Base-by-base conservation (phyloP, 2,329 filamentous ascomycete genomes). In the Epichloe sylvatica region DNA sequence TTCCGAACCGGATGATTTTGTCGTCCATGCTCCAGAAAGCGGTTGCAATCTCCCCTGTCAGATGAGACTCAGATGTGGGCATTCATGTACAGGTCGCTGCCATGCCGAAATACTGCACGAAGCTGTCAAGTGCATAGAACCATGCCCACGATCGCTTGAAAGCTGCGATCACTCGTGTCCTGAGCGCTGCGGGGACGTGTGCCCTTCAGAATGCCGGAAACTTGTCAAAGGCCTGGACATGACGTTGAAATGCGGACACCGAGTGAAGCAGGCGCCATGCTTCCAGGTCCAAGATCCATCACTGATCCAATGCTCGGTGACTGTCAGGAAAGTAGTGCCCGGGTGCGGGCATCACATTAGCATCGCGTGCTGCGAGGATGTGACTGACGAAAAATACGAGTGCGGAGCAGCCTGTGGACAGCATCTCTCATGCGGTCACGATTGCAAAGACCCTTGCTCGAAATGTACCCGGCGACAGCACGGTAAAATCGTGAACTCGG, bases 1-100 rank as follows among this genome's bases (percentile, higher is more conserved):
- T 2, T 70, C 70, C 0, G 54, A 64, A 1, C 74, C 80, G 0
- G 75, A 81, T 1, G 70, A 85, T 52, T 85, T 86, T 54, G 52
- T 66, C 0, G 61, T 63, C 6, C 61, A 75, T 7, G 69, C 74
- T 0, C 82, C 81, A 0, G 81, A 86, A 59, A 80, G 80, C 39
- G 82, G 82, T 0, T 85, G 81, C 54, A 58, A 60, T 40, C 58
- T 70, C 15, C 62, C 61, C 1, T 85, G 81, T 52, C 67, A 70
- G 59, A 52, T 62, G 69, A 51, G 73, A 59, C 62, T 76, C 8
- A 35, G 57, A 0, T 78, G 75, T 50, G 74, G 74, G 0, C 75
- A 78, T 55, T 49, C 59, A 1, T 78, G 75, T 49, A 54, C 56
- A 8, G 66, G 64, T 5, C 62, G 61, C 34, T 78, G 74, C 50